phyloP scores from a whole-genome alignment of 2,329 filamentous ascomycete species.

The Calonectria pseudoreteaudii region DNA sequence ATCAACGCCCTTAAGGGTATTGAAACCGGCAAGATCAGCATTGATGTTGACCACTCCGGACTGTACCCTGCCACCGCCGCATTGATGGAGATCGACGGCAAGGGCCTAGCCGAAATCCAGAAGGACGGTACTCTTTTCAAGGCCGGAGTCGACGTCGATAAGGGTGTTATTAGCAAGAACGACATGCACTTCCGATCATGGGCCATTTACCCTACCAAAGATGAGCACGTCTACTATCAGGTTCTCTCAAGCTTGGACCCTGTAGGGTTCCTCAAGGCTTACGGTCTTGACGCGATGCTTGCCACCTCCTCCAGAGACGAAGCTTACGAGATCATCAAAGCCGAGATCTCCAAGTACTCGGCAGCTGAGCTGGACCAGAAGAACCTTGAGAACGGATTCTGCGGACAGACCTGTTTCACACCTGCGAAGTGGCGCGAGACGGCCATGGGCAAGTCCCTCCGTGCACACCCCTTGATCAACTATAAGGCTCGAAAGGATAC shows the following conservation, averaged over 20 bases:
- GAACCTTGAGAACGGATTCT: conserved; percentile 40
- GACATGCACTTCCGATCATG: conserved; percentile 6
- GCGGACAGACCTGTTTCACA: conserved; percentile 42
- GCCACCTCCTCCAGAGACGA: conserved; percentile 27
- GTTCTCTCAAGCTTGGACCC: background rate
- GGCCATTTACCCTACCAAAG: conserved; percentile 3
- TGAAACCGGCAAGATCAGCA: conserved; percentile 40
- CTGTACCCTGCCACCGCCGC: conserved; percentile 5
- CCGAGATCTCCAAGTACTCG: conserved; percentile 32
- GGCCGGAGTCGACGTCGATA: background rate
- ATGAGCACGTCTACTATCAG: conserved; percentile 43
- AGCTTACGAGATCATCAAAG: conserved; percentile 36
- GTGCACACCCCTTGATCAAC: conserved; percentile 49
- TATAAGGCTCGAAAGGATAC: conserved; percentile 49
- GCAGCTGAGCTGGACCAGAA: conserved; percentile 36
- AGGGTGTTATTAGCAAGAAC: conserved; percentile 1
- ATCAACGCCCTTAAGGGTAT: conserved; percentile 48
- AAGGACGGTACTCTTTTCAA: background rate
- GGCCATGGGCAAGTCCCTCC: conserved; percentile 37
- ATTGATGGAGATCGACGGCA: background rate
- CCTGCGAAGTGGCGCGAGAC: conserved; percentile 39
- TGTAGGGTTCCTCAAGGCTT: background rate
- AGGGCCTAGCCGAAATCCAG: background rate
- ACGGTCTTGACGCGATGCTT: background rate
- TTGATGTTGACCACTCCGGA: conserved; percentile 58